phyloP scores from a whole-genome alignment of 2,329 filamentous ascomycete genomes.

The Talaromyces sp. region DNA sequence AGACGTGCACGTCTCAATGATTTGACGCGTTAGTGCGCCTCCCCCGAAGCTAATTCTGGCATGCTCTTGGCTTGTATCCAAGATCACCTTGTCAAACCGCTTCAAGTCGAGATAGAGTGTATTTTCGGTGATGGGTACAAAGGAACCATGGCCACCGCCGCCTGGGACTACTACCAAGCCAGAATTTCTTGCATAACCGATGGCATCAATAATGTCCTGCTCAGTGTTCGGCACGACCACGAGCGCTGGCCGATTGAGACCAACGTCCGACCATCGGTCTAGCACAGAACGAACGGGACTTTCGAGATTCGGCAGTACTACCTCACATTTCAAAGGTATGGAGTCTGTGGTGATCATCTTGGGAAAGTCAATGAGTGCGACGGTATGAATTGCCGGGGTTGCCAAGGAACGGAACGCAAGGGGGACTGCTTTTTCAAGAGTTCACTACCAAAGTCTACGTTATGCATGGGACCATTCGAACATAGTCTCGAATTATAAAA shows the following conservation, averaged over 20 bases:
- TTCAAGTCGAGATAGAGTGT: background rate
- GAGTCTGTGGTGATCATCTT: background rate
- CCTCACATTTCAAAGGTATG: background rate
- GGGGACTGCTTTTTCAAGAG: no score
- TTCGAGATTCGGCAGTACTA: background rate
- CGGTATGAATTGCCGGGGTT: no score
- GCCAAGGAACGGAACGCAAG: no score
- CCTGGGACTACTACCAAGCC: background rate
- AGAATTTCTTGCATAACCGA: background rate
- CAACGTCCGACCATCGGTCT: background rate
- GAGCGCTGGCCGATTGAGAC: background rate
- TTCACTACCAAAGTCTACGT: no score
- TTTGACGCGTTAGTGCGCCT: background rate
- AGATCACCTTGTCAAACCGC: background rate
- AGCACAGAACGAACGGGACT: background rate
- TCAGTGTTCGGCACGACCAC: background rate
- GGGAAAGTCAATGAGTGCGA: background rate
- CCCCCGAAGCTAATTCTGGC: background rate
- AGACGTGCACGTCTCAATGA: background rate
- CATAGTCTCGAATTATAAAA: no score
- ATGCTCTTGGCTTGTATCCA: background rate
- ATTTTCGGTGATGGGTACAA: background rate
- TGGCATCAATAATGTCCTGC: background rate
- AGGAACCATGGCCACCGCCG: background rate
- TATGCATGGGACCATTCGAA: no score